These are phyloP conservation scores for Xylariaceae sp. DNA, from an alignment of 2,329 filamentous ascomycete genomes.

Conservation along the genomic window DNA sequence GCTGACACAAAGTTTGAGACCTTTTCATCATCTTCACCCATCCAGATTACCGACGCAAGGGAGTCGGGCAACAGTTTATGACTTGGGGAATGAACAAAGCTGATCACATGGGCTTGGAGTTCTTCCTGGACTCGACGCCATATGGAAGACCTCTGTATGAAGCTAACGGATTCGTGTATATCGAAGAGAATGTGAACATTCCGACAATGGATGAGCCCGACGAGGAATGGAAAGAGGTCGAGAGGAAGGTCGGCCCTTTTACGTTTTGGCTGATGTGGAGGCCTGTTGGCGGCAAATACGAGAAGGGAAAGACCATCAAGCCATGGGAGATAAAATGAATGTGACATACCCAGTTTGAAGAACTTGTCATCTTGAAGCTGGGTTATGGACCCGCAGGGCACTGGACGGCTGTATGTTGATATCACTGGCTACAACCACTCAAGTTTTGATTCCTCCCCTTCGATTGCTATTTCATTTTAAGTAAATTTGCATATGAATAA, in stretches of 20 bases:
- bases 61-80: conserved; percentile 23
- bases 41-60: conserved; percentile 20
- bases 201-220: conserved; percentile 20
- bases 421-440: too few species aligned
- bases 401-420: too few species aligned
- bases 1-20: conserved; percentile 9
- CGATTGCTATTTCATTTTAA: too few species aligned
- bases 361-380: too few species aligned
- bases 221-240: conserved; percentile 25
- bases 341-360: too few species aligned
- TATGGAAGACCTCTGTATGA: conserved; percentile 21
- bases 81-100: conserved; percentile 24
- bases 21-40: conserved; percentile 25
- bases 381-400: too few species aligned
- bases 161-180: conserved; percentile 17
- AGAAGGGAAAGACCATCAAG: conserved; percentile 17
- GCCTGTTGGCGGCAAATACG: conserved; percentile 8
- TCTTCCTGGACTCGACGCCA: conserved; percentile 24
- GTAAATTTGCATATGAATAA: too few species aligned
- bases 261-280: conserved; percentile 16
- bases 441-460: too few species aligned
- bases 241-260: conserved; percentile 38
- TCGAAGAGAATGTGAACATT: conserved; percentile 22
- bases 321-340: conserved; percentile 10
- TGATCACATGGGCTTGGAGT: conserved; percentile 18